These are phyloP conservation scores for Aegilops tauschii DNA, from an alignment of 176 grass and related monocot species.

Conservation along the genomic window DNA sequence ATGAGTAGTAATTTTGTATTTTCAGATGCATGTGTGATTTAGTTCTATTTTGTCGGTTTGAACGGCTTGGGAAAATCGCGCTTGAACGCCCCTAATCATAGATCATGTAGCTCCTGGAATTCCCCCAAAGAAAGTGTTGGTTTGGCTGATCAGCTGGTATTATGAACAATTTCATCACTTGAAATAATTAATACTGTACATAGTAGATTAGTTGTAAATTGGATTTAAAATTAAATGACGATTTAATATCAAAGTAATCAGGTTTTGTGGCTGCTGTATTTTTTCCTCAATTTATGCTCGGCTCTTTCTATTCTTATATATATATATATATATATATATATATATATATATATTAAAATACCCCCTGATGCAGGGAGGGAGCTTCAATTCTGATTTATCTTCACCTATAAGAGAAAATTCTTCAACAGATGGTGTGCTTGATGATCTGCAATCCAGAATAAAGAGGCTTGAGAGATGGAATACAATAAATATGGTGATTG, in stretches of 20 bases:
- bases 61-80: background rate
- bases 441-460: conserved; percentile 92
- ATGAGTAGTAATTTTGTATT: background rate
- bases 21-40: background rate
- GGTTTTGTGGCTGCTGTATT: background rate
- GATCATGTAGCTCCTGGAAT: background rate
- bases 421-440: conserved; percentile 66
- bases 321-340: background rate
- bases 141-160: background rate
- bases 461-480: conserved; percentile 96
- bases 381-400: conserved; percentile 63
- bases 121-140: background rate
- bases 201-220: background rate
- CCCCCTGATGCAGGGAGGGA: conserved; percentile 58
- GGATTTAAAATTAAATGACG: background rate
- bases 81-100: background rate
- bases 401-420: conserved; percentile 55
- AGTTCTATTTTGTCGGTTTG: background rate
- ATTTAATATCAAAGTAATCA: background rate
- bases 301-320: conserved; percentile 27
- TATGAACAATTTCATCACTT: background rate
- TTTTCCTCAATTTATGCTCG: conserved; percentile 14
- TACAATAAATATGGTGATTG: conserved; percentile 85
- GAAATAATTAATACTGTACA: background rate
- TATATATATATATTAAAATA: conserved; percentile 1